Conservation (phyloP, 345 rosid genomes). For the Arabis alpina region DNA sequence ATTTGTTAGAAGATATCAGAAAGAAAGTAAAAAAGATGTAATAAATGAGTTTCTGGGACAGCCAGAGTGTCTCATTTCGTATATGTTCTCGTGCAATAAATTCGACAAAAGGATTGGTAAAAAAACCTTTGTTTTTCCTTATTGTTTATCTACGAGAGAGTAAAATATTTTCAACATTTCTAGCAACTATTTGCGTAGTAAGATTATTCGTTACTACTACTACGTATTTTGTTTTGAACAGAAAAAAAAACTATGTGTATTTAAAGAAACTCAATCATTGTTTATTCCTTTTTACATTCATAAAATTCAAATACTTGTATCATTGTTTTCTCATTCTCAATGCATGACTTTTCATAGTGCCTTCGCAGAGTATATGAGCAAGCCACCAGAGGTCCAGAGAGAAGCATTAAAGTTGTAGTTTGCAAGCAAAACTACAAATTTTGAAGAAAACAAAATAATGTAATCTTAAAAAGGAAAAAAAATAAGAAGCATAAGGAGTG, state of each 20-base stretch:
- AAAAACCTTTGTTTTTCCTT: not conserved
- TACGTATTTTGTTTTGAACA: too few relatives aligned
- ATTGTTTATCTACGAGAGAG: not conserved
- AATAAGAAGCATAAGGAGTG: conserved; percentile 1
- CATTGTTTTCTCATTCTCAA: too few relatives aligned
- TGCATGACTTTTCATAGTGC: too few relatives aligned
- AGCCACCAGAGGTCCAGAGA: too few relatives aligned
- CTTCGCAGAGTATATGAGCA: too few relatives aligned
- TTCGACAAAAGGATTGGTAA: conserved; percentile 15
- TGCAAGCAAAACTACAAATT: not conserved
- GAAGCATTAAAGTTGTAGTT: too few relatives aligned
- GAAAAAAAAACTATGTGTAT: too few relatives aligned
- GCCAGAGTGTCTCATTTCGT: conserved; percentile 35
- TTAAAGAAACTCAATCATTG: not conserved
- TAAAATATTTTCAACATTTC: not conserved
- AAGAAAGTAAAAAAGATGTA: not conserved
- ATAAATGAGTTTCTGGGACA: conserved; percentile 32
- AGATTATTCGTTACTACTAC: not conserved
- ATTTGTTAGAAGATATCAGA: not conserved
- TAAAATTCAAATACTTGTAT: too few relatives aligned
- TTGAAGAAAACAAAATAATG: not conserved
- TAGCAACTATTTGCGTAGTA: not conserved
- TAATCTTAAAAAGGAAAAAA: not conserved
- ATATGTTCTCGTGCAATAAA: conserved; percentile 32
- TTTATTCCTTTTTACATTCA: too few relatives aligned